Percentiles rank a stretch among this genome's conserved stretches.
Evolutionary conservation across 352 stramenopile genomes (phyloP).

Genomic region (Phytopythium montanum): DNA sequence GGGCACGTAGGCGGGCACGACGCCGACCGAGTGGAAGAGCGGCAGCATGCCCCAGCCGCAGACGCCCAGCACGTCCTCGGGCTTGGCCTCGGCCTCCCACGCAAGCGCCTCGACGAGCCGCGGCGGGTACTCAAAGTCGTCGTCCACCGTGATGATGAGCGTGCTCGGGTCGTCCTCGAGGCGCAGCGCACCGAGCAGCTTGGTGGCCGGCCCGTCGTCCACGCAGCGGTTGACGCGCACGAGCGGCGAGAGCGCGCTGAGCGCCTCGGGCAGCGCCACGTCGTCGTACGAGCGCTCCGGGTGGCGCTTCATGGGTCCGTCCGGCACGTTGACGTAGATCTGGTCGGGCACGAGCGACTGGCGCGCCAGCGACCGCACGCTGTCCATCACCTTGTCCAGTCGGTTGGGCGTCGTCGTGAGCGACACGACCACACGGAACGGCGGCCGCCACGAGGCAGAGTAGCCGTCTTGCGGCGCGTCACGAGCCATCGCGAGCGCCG

Average conservation of each 20-base stretch:
- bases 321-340: conserved; percentile 78
- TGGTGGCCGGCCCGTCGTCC: conserved; percentile 78
- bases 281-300: conserved; percentile 75
- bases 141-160: conserved; percentile 78
- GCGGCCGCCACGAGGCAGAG: conserved; percentile 50
- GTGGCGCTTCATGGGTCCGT: conserved; percentile 71
- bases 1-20: conserved; percentile 75
- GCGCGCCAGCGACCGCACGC: conserved; percentile 45
- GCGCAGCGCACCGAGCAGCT: conserved; percentile 61
- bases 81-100: conserved; percentile 60
- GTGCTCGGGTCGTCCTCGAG: conserved; percentile 55
- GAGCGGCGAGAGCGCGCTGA: conserved; percentile 39
- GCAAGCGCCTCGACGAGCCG: conserved; percentile 57
- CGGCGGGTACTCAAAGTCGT: conserved; percentile 79
- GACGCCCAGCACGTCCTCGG: conserved; percentile 60
- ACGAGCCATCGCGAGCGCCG: conserved; percentile 6
- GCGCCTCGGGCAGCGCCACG: conserved; percentile 43
- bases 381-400: conserved; percentile 76
- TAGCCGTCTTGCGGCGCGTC: conserved; percentile 20
- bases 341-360: conserved; percentile 67
- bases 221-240: conserved; percentile 71
- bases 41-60: conserved; percentile 81
- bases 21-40: conserved; percentile 67
- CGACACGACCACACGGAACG: conserved; percentile 78
- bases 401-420: conserved; percentile 74